A percentile compares a stretch with the other conserved stretches of the same genome.
These are phyloP conservation scores for Leucoagaricus sp. DNA, from an alignment of 1,284 basidiomycete species.

Conservation along the genomic window DNA sequence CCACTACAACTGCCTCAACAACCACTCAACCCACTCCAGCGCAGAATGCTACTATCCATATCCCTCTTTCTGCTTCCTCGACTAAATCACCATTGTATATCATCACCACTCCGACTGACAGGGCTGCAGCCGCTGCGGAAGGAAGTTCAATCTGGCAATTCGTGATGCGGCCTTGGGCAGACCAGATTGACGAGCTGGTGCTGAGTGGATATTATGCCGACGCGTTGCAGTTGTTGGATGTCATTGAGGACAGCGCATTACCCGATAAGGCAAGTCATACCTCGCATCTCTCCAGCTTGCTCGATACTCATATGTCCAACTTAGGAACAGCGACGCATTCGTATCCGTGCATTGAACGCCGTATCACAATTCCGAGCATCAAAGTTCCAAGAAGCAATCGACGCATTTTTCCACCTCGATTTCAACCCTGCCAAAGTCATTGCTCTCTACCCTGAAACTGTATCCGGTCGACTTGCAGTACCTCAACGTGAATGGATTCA, in stretches of 20 bases:
- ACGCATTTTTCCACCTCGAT: slow-evolving; percentile 86
- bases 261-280: slow-evolving; percentile 76
- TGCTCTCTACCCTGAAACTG: slow-evolving; percentile 81
- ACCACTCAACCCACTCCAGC: slow-evolving; percentile 23
- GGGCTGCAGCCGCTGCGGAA: slow-evolving; percentile 56
- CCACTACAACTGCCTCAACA: background rate
- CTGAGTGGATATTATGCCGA: slow-evolving; percentile 73
- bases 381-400: slow-evolving; percentile 78
- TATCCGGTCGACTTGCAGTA: slow-evolving; percentile 80
- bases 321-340: slow-evolving; percentile 55
- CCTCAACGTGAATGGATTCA: slow-evolving; percentile 78
- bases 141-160: slow-evolving; percentile 83
- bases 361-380: slow-evolving; percentile 74
- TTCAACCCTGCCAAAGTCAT: slow-evolving; percentile 94
- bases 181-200: slow-evolving; percentile 87
- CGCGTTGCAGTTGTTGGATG: slow-evolving; percentile 80
- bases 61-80: slow-evolving; percentile 53
- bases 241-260: slow-evolving; percentile 60
- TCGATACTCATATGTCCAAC: background rate
- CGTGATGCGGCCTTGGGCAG: slow-evolving; percentile 70
- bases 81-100: slow-evolving; percentile 65
- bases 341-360: slow-evolving; percentile 72
- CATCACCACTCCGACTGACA: slow-evolving; percentile 75
- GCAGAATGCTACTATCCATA: slow-evolving; percentile 53
- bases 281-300: slow-evolving; percentile 14